Conservation (phyloP, 108 stramenopile genomes). For the Craspedostauros australis region DNA sequence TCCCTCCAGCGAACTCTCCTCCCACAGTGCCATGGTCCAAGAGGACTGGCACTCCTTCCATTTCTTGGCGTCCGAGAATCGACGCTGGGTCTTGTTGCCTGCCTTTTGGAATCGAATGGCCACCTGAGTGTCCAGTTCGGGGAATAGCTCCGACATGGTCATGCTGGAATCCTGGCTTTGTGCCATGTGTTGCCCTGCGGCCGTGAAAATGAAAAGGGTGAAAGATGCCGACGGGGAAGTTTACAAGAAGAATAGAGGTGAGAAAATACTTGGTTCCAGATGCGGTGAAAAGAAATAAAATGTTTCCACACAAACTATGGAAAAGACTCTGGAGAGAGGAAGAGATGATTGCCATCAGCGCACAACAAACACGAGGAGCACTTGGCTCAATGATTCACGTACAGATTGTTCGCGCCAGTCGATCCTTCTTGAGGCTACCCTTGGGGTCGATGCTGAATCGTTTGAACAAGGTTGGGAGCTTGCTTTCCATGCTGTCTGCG, state of each 20-base stretch:
- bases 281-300: no score
- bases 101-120: constrained; percentile 10
- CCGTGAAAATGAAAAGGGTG: constrained; percentile 6
- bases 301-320: no score
- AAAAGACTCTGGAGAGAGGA: no score
- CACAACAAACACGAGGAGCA: not conserved
- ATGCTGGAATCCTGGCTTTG: constrained; percentile 13
- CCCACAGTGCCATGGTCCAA: constrained; percentile 13
- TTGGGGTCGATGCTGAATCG: constrained; percentile 21
- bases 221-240: not conserved
- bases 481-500: constrained; percentile 6
- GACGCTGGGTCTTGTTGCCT: constrained; percentile 16
- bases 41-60: not conserved
- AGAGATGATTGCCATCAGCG: no score
- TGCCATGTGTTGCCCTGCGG: not conserved
- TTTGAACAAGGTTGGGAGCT: constrained; percentile 7
- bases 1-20: constrained; percentile 19
- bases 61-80: constrained; percentile 10
- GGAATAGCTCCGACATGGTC: constrained; percentile 30
- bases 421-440: constrained; percentile 36
- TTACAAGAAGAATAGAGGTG: not conserved
- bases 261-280: not conserved
- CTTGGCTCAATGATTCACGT: not conserved
- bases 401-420: constrained; percentile 24
- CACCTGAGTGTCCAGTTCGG: constrained; percentile 27